A percentile compares a stretch with the other conserved stretches of the same genome.
phyloP scores from a whole-genome alignment of 345 rosid genomes.

The Nasturtium officinale region DNA sequence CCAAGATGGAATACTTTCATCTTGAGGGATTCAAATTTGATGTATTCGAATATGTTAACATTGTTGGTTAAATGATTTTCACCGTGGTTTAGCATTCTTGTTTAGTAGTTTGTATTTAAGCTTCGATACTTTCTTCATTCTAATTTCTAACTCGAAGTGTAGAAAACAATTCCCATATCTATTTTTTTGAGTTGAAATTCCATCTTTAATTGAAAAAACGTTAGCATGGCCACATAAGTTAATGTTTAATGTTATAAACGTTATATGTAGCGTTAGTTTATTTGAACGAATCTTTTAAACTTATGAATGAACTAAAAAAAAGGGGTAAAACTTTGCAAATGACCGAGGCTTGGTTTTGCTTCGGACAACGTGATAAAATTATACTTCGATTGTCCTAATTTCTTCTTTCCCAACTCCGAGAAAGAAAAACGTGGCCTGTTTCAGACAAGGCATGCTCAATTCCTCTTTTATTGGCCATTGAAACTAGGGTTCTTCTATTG shows the following conservation, averaged over 20 bases:
- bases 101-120: not conserved
- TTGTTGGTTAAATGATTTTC: too few relatives aligned
- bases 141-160: not conserved
- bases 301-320: not conserved
- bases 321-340: not conserved
- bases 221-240: constrained; percentile 15
- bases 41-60: too few relatives aligned
- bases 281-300: not conserved
- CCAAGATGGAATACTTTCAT: too few relatives aligned
- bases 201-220: not conserved
- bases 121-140: not conserved
- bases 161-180: not conserved
- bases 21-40: too few relatives aligned
- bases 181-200: too few relatives aligned
- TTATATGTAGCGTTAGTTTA: not conserved
- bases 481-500: constrained; percentile 37
- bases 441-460: constrained; percentile 35
- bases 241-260: constrained; percentile 4
- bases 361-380: constrained; percentile 22
- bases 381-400: constrained; percentile 4
- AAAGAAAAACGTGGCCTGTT: constrained; percentile 28
- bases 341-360: constrained; percentile 22
- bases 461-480: constrained; percentile 39
- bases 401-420: constrained; percentile 30
- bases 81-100: not conserved